Conservation (phyloP, 73 alveolate genomes). For the Paramecium biaurelia region DNA sequence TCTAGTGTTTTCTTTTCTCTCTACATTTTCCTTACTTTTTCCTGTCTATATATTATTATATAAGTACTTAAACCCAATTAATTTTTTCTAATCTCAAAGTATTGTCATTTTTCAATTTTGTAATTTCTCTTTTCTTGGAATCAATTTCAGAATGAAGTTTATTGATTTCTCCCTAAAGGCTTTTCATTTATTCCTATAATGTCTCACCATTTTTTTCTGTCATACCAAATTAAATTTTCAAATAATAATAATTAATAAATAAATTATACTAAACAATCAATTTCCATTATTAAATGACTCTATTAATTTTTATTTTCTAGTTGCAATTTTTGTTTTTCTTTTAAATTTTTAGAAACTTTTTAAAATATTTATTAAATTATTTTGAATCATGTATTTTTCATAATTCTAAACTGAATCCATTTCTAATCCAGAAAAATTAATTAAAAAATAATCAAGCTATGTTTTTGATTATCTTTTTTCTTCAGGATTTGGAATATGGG, state of each 20-base stretch:
- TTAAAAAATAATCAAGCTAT: background rate
- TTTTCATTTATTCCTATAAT: background rate
- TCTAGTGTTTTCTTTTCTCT: background rate
- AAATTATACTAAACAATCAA: background rate
- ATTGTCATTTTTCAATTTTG: conserved; percentile 8
- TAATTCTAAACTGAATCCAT: background rate
- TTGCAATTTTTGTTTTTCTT: background rate
- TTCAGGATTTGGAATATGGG: background rate
- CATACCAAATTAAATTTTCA: background rate
- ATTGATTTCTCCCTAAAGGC: background rate
- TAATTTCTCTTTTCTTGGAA: background rate
- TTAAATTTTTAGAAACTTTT: background rate
- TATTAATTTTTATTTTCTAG: background rate
- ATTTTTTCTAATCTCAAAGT: background rate
- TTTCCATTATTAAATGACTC: background rate
- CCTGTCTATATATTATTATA: background rate
- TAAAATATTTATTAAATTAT: background rate
- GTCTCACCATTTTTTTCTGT: background rate
- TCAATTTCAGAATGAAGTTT: background rate
- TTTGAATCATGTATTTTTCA: background rate
- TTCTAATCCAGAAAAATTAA: background rate
- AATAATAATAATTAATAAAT: background rate
- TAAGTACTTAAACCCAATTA: background rate
- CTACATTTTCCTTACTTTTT: background rate
- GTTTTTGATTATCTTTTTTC: background rate